Conservation (phyloP, 495 filamentous ascomycete species). For the Achaetomiella virescens region DNA sequence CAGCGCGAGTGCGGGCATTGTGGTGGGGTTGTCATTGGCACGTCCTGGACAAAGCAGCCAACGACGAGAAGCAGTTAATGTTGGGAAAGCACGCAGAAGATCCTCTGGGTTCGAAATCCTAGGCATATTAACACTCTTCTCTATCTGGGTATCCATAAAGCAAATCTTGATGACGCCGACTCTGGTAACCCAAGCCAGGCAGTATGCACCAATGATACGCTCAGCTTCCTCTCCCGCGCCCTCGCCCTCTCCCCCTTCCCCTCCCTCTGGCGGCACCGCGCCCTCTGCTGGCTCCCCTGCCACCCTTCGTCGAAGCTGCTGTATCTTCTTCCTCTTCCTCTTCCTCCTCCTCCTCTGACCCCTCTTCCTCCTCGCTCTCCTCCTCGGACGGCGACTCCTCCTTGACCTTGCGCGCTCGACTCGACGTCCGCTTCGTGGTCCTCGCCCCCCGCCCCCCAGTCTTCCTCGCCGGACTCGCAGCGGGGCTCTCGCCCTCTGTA, state of each 20-base stretch:
- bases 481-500: slow-evolving; percentile 40
- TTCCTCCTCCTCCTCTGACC: slow-evolving; percentile 41
- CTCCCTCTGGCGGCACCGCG: slow-evolving; percentile 13
- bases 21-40: slow-evolving; percentile 7
- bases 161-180: background rate
- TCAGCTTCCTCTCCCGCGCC: slow-evolving; percentile 28
- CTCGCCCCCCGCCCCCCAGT: slow-evolving; percentile 32
- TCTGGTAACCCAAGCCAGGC: background rate
- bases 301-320: slow-evolving; percentile 18
- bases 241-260: slow-evolving; percentile 19
- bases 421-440: slow-evolving; percentile 35
- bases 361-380: slow-evolving; percentile 55
- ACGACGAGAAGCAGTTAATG: background rate
- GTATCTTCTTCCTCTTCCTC: slow-evolving; percentile 28
- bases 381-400: slow-evolving; percentile 59
- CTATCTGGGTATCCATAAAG: slow-evolving; percentile 9
- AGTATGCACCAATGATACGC: background rate
- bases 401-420: slow-evolving; percentile 32
- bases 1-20: slow-evolving; percentile 14
- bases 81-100: too few relatives aligned
- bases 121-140: background rate
- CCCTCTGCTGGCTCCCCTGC: slow-evolving; percentile 22
- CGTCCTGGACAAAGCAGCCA: background rate
- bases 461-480: slow-evolving; percentile 31
- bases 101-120: too few relatives aligned